Evolutionary conservation across 148 eudicot genomes (phyloP).

Genomic region (Rhododendron simsii): DNA sequence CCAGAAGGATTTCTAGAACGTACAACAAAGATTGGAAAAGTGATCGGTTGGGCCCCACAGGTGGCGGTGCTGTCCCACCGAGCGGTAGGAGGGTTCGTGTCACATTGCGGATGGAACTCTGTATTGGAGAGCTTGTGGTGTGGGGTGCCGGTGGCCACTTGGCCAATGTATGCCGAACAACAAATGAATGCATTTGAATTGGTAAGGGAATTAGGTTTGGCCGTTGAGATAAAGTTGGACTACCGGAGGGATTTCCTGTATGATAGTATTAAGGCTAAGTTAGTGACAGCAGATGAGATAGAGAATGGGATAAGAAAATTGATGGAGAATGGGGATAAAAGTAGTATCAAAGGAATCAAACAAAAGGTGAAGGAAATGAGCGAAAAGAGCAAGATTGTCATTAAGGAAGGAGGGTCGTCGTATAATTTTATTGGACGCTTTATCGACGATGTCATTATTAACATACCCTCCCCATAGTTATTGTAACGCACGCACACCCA

Average conservation of each 20-base stretch:
- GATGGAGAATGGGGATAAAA: not conserved
- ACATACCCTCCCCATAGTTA: not conserved
- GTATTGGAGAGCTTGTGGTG: conserved; percentile 31
- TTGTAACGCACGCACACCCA: no score
- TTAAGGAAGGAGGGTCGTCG: not conserved
- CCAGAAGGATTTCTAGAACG: conserved; percentile 36
- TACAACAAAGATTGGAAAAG: conserved; percentile 17
- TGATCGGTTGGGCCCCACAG: conserved; percentile 41
- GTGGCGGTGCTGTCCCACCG: conserved; percentile 14
- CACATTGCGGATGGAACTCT: conserved; percentile 43
- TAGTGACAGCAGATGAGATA: not conserved
- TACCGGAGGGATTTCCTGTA: not conserved
- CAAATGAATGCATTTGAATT: conserved; percentile 27
- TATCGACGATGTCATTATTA: not conserved
- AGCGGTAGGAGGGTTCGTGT: conserved; percentile 27
- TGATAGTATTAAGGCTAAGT: not conserved
- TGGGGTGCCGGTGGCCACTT: conserved; percentile 26
- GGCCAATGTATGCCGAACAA: conserved; percentile 31
- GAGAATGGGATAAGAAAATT: not conserved
- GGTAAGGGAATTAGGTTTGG: conserved; percentile 24
- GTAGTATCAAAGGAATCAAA: not conserved
- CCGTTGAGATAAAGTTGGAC: conserved; percentile 26
- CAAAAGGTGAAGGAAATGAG: not conserved
- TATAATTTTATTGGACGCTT: not conserved
- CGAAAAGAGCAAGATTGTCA: not conserved